Base-by-base conservation (phyloP, 75 land plant genomes). In the Selaginella moellendorffii region DNA sequence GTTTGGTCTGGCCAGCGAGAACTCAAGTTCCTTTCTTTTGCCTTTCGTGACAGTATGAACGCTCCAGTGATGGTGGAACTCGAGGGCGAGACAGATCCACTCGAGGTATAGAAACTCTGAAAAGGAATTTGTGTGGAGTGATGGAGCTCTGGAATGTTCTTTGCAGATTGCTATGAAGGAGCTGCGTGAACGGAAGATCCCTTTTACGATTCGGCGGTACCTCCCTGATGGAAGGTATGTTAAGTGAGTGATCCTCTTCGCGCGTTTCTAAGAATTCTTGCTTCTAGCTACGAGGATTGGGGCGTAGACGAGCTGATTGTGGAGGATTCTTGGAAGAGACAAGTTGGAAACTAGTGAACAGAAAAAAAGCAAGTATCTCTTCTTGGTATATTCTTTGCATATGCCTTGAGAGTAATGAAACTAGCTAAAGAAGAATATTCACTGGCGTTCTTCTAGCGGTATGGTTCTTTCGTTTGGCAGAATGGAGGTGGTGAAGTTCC, bases 11-110 rank as follows among this genome's bases (percentile, higher is more conserved):
- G n/a, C n/a, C n/a, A n/a, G n/a, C 46, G 5, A 5, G 46, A 5
- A 36, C 14, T 36, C 46, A 36, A 36, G 5, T 14, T 36, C 46
- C 14, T 36, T 14, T 36, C 14, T 36, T 36, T 36, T 36, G 46
- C 46, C 14, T 36, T 36, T 36, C 46, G n/a, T n/a, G 24, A 54
- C 87, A 91, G 97, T 67, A 91, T 91, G 97, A 91, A 91, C 78
- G 97, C 97, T 17, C 97, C 97, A 52, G 97, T 91, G 28, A 91
- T 91, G 97, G 97, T 91, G 22, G 88, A 91, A 69, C 72, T 91
- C 67, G 88, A 91, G 76, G 97, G 97, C 21, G 97, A 91, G 68
- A 87, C 93, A 62, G 97, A 91, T 68, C 97, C 97, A 28, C 78
- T 91, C 54, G 97, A 91, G 93, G 97, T 87, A 24, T 5, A n/a